These are phyloP conservation scores for Fagus crenata DNA, from an alignment of 306 rosid species.

Conservation along the genomic window DNA sequence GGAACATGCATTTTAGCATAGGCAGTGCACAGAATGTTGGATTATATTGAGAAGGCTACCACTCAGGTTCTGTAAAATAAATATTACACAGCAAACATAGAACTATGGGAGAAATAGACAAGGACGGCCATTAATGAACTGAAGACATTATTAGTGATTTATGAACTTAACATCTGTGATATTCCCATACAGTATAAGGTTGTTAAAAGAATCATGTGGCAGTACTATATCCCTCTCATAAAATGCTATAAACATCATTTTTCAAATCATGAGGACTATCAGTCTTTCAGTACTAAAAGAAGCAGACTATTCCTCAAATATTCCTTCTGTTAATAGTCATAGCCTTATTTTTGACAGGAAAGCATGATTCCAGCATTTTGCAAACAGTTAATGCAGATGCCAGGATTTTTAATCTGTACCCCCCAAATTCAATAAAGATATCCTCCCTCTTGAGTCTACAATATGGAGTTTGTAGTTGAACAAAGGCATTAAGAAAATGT, in stretches of 20 bases:
- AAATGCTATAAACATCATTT: background rate
- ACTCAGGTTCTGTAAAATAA: slow-evolving; percentile 8
- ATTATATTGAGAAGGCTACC: background rate
- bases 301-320: background rate
- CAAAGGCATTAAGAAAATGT: background rate
- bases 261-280: background rate
- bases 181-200: background rate
- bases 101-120: background rate
- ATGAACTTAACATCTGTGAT: background rate
- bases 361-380: background rate
- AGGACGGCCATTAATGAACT: background rate
- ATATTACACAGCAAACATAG: background rate
- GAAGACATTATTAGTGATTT: background rate
- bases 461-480: background rate
- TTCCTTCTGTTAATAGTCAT: background rate
- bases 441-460: slow-evolving; percentile 1
- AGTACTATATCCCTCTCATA: background rate
- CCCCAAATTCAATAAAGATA: background rate
- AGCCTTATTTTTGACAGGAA: background rate
- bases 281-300: background rate
- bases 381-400: background rate
- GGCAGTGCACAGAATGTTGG: slow-evolving; percentile 19
- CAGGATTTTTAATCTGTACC: background rate
- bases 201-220: background rate
- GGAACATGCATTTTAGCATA: slow-evolving; percentile 42